phyloP scores from a whole-genome alignment of 805 yeast genomes.

The Candida ascalaphidarum region DNA sequence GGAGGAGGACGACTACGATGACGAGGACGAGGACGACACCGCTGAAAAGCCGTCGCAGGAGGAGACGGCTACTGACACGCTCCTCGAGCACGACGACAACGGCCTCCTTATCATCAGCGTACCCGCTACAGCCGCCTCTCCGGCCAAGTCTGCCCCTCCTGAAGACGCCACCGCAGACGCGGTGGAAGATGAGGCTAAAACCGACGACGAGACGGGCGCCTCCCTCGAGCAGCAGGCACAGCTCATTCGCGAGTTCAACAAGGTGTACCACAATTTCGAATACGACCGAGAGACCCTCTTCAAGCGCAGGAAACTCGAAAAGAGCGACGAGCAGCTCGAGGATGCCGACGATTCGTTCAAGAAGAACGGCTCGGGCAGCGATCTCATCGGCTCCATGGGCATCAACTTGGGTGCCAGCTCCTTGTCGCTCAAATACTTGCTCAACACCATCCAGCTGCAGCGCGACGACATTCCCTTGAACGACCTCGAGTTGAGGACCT shows the following conservation, averaged over 20 bases:
- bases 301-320: conserved; percentile 70
- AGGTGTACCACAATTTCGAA: conserved; percentile 69
- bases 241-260: conserved; percentile 56
- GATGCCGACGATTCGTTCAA: conserved; percentile 6
- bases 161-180: background rate
- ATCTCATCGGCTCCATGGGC: conserved; percentile 9
- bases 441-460: conserved; percentile 68
- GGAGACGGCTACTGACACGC: conserved; percentile 1
- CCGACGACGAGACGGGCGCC: no score
- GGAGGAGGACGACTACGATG: conserved; percentile 13
- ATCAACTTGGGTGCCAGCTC: conserved; percentile 31
- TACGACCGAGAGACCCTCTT: conserved; percentile 67
- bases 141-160: conserved; percentile 1
- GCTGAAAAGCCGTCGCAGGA: conserved; percentile 1
- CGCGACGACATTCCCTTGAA: conserved; percentile 69
- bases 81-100: conserved; percentile 14
- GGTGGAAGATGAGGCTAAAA: no score
- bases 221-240: conserved; percentile 31
- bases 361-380: conserved; percentile 1
- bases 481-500: conserved; percentile 74
- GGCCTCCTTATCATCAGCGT: conserved; percentile 23
- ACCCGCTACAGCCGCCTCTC: conserved; percentile 18
- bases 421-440: conserved; percentile 59
- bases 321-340: conserved; percentile 65
- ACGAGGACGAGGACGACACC: conserved; percentile 11